Percentiles rank a stretch among this genome's conserved stretches.
Evolutionary conservation across 306 rosid species (phyloP).

Genomic region (Ceratonia siliqua): DNA sequence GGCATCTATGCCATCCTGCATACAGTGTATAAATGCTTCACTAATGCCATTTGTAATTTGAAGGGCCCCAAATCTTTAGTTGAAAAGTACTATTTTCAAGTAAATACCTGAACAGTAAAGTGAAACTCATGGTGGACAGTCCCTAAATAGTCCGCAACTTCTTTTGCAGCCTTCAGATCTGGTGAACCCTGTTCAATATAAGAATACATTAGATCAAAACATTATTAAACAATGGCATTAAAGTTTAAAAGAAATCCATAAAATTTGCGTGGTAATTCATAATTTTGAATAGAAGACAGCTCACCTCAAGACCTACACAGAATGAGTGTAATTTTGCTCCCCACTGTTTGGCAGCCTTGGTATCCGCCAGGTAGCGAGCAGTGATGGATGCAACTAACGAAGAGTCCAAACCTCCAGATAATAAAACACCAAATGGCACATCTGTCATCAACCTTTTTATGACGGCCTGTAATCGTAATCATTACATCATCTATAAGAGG

Average conservation of each 20-base stretch:
- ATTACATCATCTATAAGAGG: neutral
- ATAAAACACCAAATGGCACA: slow-evolving; percentile 86
- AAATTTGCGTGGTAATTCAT: neutral
- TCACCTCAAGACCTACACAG: slow-evolving; percentile 84
- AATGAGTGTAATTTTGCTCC: slow-evolving; percentile 83
- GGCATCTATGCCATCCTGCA: slow-evolving; percentile 86
- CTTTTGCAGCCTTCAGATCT: slow-evolving; percentile 83
- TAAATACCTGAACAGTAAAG: slow-evolving; percentile 75
- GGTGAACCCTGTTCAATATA: slow-evolving; percentile 68
- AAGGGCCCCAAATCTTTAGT: neutral
- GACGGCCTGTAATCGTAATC: slow-evolving; percentile 58
- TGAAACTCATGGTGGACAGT: slow-evolving; percentile 83
- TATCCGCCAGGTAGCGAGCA: slow-evolving; percentile 68
- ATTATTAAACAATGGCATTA: neutral
- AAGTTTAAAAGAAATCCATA: neutral
- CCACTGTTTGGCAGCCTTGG: slow-evolving; percentile 84
- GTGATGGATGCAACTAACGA: slow-evolving; percentile 84
- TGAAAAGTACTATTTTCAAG: neutral
- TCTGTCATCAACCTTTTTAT: slow-evolving; percentile 84
- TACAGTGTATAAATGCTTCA: slow-evolving; percentile 9
- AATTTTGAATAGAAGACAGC: neutral
- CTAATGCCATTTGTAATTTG: neutral
- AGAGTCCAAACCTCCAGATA: slow-evolving; percentile 85
- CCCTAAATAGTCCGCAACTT: slow-evolving; percentile 84
- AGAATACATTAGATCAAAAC: neutral